Evolutionary conservation across 306 rosid genomes (phyloP), one percentile per base, ranked within the genome.

Genomic region (Amphicarpaea edgeworthii): DNA sequence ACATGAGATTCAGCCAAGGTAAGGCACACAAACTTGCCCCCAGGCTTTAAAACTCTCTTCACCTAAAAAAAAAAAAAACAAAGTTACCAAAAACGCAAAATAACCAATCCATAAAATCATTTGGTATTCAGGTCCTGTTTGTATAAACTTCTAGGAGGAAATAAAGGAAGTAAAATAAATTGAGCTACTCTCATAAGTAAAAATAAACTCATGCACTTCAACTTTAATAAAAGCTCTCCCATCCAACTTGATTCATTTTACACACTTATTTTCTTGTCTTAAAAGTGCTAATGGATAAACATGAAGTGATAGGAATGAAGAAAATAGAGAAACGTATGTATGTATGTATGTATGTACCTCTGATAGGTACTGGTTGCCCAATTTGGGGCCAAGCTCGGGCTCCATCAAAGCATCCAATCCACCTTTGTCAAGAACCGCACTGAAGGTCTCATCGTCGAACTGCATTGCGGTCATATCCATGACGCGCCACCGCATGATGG

Each of bases 321-420:
- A 28, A 28, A 28, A 4, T 28, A 28, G 30, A 28, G 30, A 28
- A 28, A 28, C 32, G 32, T 28, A n/a, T n/a, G n/a, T n/a, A n/a
- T n/a, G n/a, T n/a, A n/a, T n/a, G n/a, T n/a, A n/a, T n/a, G n/a
- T n/a, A n/a, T n/a, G n/a, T n/a, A 28, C 98, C 98, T 95, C 96
- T 0, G 90, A 83, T 23, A 95, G 84, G 83, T 90, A 95, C 79
- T 84, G 90, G 55, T 73, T 86, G 61, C 98, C 98, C 57, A 95
- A 63, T 75, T 84, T 87, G 12, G 96, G 77, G n/a, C 98, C 98
- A 68, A 77, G 86, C 71, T 92, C 88, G 5, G 98, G 98, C 82
- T 95, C 98, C 98, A 92, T 95, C 46, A 95, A 80, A 76, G 98
- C 98, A 80, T 95, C 98, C 87, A 95, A 79, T 58, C 97, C 98